Conservation (phyloP, 257 asterid species). For the Nyctanthes arbortristis region DNA sequence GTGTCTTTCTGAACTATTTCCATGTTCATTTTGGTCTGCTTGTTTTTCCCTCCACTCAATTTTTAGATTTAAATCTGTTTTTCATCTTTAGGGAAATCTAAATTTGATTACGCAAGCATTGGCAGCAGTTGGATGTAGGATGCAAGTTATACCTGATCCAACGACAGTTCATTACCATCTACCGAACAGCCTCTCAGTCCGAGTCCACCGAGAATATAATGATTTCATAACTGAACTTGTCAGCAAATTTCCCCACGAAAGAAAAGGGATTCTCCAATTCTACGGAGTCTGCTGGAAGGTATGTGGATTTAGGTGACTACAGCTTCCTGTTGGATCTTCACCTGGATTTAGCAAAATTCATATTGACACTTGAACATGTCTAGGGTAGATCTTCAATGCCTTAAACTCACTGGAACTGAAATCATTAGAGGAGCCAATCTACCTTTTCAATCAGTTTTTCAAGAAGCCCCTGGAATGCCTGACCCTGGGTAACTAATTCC, state of each 20-base stretch:
- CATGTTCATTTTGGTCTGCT: neutral
- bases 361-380: slow-evolving; percentile 33
- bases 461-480: slow-evolving; percentile 92
- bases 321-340: slow-evolving; percentile 34
- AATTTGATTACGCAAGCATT: slow-evolving; percentile 93
- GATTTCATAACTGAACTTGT: slow-evolving; percentile 77
- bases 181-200: slow-evolving; percentile 82
- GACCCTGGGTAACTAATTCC: slow-evolving; percentile 71
- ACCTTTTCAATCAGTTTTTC: slow-evolving; percentile 87
- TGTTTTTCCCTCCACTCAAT: neutral
- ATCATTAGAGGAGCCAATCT: slow-evolving; percentile 94
- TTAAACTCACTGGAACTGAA: slow-evolving; percentile 91
- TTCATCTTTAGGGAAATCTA: slow-evolving; percentile 72
- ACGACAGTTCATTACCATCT: slow-evolving; percentile 95
- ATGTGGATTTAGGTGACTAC: slow-evolving; percentile 54
- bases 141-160: slow-evolving; percentile 94
- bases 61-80: slow-evolving; percentile 4
- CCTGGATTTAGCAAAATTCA: slow-evolving; percentile 25
- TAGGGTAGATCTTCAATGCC: slow-evolving; percentile 79
- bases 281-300: slow-evolving; percentile 98
- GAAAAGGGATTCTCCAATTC: slow-evolving; percentile 78
- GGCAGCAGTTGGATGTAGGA: slow-evolving; percentile 89
- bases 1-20: no score
- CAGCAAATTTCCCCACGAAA: slow-evolving; percentile 85
- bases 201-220: slow-evolving; percentile 72